A percentile compares a stretch with the other conserved stretches of the same genome.
Evolutionary conservation across 176 grass and related monocot genomes (phyloP).

Genomic region (Secale cereale): DNA sequence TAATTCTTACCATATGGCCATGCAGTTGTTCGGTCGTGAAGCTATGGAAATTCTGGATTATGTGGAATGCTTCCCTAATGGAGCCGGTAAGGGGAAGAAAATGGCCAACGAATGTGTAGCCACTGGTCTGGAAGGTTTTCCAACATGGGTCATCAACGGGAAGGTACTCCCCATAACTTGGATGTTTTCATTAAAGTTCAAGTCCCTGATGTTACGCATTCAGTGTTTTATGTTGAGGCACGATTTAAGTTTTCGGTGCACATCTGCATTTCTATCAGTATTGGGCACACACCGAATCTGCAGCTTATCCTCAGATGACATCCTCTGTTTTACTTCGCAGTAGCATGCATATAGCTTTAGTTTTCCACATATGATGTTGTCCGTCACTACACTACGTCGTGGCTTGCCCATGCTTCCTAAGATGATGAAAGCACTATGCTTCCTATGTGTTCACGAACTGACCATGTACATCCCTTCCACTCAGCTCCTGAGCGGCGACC

Average conservation of each 20-base stretch:
- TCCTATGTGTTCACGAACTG: neutral
- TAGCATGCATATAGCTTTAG: neutral
- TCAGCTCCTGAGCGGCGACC: conserved; percentile 75
- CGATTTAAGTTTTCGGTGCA: neutral
- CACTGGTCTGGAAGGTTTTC: conserved; percentile 80
- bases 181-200: neutral
- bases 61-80: conserved; percentile 92
- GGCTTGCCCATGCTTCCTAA: neutral
- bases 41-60: conserved; percentile 78
- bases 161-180: conserved; percentile 41
- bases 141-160: conserved; percentile 86
- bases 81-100: conserved; percentile 89
- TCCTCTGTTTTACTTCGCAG: neutral
- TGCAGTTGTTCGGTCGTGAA: conserved; percentile 91
- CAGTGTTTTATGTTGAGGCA: neutral
- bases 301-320: neutral
- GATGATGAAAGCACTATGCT: neutral
- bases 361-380: neutral
- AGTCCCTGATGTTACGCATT: neutral
- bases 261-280: neutral
- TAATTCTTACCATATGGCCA: conserved; percentile 11
- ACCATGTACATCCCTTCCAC: neutral
- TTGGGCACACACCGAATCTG: neutral
- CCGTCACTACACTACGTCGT: neutral
- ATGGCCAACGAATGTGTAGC: conserved; percentile 66